Percentiles rank a stretch among this genome's conserved stretches.
Evolutionary conservation across 2,329 filamentous ascomycete genomes (phyloP).

Genomic region (Fusarium nodosum): DNA sequence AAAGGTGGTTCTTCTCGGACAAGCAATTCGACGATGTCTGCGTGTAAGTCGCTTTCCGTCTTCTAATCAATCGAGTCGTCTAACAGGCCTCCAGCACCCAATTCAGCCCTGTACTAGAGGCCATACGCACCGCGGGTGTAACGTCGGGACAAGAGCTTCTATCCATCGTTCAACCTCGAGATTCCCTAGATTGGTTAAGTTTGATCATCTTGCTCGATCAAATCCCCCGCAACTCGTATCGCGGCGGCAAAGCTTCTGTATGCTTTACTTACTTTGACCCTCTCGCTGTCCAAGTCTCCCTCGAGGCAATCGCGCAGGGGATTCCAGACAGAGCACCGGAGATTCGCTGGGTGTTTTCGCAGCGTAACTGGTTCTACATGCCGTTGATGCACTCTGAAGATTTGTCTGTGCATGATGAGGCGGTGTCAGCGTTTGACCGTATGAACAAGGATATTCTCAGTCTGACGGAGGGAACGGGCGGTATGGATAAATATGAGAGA

Average conservation of each 20-base stretch:
- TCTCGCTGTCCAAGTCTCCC: constrained; percentile 62
- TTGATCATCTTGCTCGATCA: constrained; percentile 73
- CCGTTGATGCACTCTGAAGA: constrained; percentile 72
- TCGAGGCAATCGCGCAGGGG: constrained; percentile 53
- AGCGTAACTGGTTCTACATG: constrained; percentile 70
- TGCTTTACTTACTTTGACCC: constrained; percentile 70
- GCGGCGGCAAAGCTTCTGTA: constrained; percentile 59
- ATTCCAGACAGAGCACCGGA: constrained; percentile 48
- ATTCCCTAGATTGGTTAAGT: constrained; percentile 59
- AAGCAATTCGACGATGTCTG: constrained; percentile 55
- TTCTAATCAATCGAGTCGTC: rapidly evolving
- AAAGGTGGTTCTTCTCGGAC: constrained; percentile 55
- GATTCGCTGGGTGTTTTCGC: constrained; percentile 54
- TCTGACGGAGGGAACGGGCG: constrained; percentile 47
- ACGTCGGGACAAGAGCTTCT: constrained; percentile 52
- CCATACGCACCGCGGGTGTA: constrained; percentile 49
- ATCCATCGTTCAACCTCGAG: constrained; percentile 44
- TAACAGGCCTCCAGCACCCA: constrained; percentile 44
- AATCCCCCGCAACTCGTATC: constrained; percentile 72
- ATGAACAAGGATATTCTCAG: constrained; percentile 54
- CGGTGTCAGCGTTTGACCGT: constrained; percentile 51
- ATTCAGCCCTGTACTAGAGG: constrained; percentile 54
- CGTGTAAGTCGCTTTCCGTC: constrained; percentile 47
- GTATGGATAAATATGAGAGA: constrained; percentile 45
- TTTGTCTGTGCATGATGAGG: constrained; percentile 59